Evolutionary conservation across 1,284 basidiomycete genomes (phyloP).

Genomic region (Thecaphora thlaspeos): DNA sequence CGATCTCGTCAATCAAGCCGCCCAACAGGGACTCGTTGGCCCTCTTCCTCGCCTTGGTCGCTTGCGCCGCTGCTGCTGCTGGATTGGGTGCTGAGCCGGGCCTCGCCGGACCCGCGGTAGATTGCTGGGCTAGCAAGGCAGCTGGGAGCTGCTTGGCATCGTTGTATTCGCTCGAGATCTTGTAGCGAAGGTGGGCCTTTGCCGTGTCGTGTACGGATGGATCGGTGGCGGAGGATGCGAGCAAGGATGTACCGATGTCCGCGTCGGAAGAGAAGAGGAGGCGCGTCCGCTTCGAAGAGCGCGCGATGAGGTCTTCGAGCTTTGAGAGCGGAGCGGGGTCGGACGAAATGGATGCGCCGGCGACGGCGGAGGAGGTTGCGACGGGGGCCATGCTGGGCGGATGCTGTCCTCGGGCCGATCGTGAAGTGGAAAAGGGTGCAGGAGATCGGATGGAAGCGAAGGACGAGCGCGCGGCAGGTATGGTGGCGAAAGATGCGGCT

Average conservation of each 20-base stretch:
- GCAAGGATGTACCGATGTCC: constrained; percentile 13
- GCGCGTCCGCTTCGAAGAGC: constrained; percentile 29
- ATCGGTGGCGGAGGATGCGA: constrained; percentile 26
- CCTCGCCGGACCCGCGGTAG: constrained; percentile 64
- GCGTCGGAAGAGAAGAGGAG: constrained; percentile 27
- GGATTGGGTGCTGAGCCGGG: constrained; percentile 11
- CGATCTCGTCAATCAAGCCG: constrained; percentile 26
- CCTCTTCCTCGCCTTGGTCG: constrained; percentile 9
- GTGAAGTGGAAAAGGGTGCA: too few species aligned
- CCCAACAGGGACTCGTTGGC: constrained; percentile 16
- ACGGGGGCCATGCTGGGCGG: too few species aligned
- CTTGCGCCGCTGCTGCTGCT: background rate
- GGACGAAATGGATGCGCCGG: too few species aligned
- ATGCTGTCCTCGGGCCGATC: too few species aligned
- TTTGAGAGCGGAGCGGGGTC: too few species aligned
- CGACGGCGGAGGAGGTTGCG: too few species aligned
- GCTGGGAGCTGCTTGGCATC: constrained; percentile 82
- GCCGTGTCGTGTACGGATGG: constrained; percentile 11
- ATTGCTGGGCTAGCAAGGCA: constrained; percentile 76
- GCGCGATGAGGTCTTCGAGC: constrained; percentile 17
- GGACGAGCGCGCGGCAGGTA: too few species aligned
- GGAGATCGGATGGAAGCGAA: too few species aligned
- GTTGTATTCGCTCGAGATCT: constrained; percentile 78
- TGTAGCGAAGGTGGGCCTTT: constrained; percentile 65
- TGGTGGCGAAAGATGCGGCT: too few species aligned